Base-by-base conservation (phyloP, 2,329 filamentous ascomycete species). In the Colletotrichum sansevieriae region DNA sequence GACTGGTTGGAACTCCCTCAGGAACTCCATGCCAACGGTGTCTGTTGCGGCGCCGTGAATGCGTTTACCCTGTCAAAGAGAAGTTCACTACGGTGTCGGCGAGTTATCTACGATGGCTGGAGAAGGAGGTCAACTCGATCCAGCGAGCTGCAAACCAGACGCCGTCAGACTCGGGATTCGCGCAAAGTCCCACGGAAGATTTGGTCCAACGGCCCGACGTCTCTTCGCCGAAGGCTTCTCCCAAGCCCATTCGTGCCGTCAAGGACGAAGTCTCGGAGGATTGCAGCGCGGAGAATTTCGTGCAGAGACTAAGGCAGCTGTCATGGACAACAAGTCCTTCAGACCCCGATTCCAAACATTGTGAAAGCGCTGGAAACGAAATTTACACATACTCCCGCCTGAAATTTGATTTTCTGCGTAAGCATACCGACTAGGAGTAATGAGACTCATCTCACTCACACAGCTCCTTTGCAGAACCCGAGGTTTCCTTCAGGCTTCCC, bases 321-420 rank as follows among this genome's bases (percentile, higher is more conserved):
- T 64, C 63, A 5, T 44, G 49, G 60, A 39, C 63, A 18, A 33
- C 62, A 9, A 9, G 54, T 25, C 49, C 18, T 22, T 6, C n/a
- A 46, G 18, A 25, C 6, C 3, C 25, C 25, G 6, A 25, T 35
- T 9, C 5, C 39, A 55, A 15, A 18, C 29, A 39, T 7, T 10
- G 46, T 4, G 12, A 57, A 4, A 6, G 20, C 4, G 49, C 46
- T 12, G 29, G 4, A 6, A 29, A 62, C 2, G 49, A 62, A 3
- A 47, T 49, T 10, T 72, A 72, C 55, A 70, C 72, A 18, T 73
- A 73, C 47, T 68, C 64, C 11, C 57, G 63, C 10, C 59, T 72
- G 11, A 69, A 71, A 11, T 72, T 71, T 25, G 72, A 73, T 35
- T 62, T 71, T n/a, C 46, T 72, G 13, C 66, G 66, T 71, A 29